Conservation (phyloP, 768 basidiomycete genomes). For the Boletus barrowsii region DNA sequence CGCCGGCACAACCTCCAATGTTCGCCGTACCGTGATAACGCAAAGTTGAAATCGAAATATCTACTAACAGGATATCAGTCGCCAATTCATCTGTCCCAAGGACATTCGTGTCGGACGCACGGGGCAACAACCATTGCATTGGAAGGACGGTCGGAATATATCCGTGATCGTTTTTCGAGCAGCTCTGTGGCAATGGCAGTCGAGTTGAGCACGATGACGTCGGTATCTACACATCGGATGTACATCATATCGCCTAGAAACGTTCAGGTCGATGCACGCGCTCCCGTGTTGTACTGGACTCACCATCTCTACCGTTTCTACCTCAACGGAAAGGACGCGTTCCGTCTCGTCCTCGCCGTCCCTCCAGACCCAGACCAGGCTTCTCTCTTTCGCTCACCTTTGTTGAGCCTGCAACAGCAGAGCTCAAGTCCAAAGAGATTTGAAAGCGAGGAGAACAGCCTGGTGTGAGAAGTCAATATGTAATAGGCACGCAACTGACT, state of each 20-base stretch:
- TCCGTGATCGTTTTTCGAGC: not conserved
- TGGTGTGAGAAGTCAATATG: too few species aligned
- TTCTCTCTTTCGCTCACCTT: too few species aligned
- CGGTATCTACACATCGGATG: not conserved
- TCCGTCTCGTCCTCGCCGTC: constrained; percentile 69
- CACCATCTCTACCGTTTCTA: constrained; percentile 79
- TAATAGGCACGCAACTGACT: too few species aligned
- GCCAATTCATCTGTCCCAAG: not conserved
- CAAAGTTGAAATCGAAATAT: constrained; percentile 2
- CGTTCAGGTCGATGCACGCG: not conserved
- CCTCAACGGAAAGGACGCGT: constrained; percentile 95
- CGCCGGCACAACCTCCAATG: not conserved
- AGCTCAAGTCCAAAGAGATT: too few species aligned
- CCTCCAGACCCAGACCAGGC: constrained; percentile 36
- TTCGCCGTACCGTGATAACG: not conserved
- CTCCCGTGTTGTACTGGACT: not conserved
- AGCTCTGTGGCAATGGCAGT: not conserved
- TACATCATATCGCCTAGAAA: not conserved
- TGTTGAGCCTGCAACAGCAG: too few species aligned
- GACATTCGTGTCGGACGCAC: not conserved
- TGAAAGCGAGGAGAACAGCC: too few species aligned
- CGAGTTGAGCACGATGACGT: not conserved
- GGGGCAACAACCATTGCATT: not conserved
- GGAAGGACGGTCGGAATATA: not conserved
- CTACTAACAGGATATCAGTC: not conserved